phyloP scores from a whole-genome alignment of 106 monocot genomes.

The Hemerocallis citrina region DNA sequence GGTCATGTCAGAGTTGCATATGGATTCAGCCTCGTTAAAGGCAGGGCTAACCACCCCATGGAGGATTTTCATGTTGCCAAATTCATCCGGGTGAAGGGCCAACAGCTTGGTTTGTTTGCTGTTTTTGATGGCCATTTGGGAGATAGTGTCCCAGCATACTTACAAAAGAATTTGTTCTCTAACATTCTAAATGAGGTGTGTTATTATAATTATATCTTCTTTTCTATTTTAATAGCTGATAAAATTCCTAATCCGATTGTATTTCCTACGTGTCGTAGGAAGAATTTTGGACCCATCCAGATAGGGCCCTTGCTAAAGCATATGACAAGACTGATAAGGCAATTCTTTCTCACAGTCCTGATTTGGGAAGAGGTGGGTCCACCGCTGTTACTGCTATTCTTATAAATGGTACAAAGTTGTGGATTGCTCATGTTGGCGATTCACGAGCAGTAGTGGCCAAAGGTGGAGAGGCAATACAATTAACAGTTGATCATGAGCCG shows the following conservation, averaged over 20 bases:
- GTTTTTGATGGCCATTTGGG: slow-evolving; percentile 88
- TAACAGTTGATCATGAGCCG: slow-evolving; percentile 80
- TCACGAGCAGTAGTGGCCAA: slow-evolving; percentile 62
- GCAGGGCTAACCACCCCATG: slow-evolving; percentile 83
- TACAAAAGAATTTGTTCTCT: slow-evolving; percentile 54
- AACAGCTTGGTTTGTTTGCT: slow-evolving; percentile 72
- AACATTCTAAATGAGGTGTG: slow-evolving; percentile 68
- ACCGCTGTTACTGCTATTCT: slow-evolving; percentile 84
- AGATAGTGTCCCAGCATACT: slow-evolving; percentile 54
- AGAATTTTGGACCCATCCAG: slow-evolving; percentile 48
- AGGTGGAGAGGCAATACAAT: slow-evolving; percentile 34
- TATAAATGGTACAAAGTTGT: slow-evolving; percentile 44
- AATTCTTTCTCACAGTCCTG: slow-evolving; percentile 41
- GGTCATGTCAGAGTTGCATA: slow-evolving; percentile 38
- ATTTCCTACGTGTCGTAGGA: slow-evolving; percentile 13
- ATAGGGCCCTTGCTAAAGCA: slow-evolving; percentile 40
- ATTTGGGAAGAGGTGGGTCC: slow-evolving; percentile 59
- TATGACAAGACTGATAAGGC: slow-evolving; percentile 61
- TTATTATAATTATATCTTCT: neutral
- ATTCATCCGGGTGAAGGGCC: slow-evolving; percentile 38
- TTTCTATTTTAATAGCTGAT: neutral
- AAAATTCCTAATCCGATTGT: neutral
- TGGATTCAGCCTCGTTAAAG: slow-evolving; percentile 72
- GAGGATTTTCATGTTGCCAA: slow-evolving; percentile 82
- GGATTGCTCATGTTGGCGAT: slow-evolving; percentile 74